These are phyloP conservation scores for Solanum hybrid DNA, from an alignment of 305 asterid genomes.

Conservation along the genomic window DNA sequence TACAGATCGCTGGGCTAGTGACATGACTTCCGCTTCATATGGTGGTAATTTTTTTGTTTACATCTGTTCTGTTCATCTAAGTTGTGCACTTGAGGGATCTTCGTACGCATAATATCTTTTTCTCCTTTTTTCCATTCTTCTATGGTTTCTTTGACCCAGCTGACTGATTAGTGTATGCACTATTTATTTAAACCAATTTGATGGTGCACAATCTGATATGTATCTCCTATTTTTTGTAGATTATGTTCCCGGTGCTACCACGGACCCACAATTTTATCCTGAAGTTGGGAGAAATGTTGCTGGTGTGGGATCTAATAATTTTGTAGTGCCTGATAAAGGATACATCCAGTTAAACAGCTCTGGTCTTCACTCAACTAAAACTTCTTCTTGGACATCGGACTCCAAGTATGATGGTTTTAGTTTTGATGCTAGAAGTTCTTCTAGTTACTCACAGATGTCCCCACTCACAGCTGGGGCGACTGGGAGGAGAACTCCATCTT, in stretches of 20 bases:
- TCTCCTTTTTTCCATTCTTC: constrained; percentile 4
- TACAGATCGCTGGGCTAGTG: constrained; percentile 28
- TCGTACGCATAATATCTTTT: constrained; percentile 4
- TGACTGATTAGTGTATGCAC: background rate
- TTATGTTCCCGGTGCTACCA: constrained; percentile 26
- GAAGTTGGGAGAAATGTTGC: constrained; percentile 27
- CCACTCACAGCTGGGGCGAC: constrained; percentile 37
- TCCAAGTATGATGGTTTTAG: constrained; percentile 28
- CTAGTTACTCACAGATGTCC: constrained; percentile 34
- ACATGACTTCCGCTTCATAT: constrained; percentile 30
- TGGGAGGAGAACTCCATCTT: constrained; percentile 74
- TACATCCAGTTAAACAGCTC: constrained; percentile 35
- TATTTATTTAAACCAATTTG: background rate
- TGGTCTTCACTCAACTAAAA: constrained; percentile 24
- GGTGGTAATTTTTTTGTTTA: constrained; percentile 37
- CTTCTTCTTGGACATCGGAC: constrained; percentile 43
- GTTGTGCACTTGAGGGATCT: background rate
- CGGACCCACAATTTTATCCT: constrained; percentile 20
- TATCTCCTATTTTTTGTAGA: constrained; percentile 29
- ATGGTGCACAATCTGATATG: background rate
- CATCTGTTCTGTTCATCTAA: background rate
- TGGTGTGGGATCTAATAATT: constrained; percentile 1
- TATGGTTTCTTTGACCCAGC: constrained; percentile 6
- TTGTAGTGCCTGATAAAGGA: constrained; percentile 33
- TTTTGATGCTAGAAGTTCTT: constrained; percentile 34